Conservation (phyloP, 306 rosid genomes). For the Medicago ruthenica region DNA sequence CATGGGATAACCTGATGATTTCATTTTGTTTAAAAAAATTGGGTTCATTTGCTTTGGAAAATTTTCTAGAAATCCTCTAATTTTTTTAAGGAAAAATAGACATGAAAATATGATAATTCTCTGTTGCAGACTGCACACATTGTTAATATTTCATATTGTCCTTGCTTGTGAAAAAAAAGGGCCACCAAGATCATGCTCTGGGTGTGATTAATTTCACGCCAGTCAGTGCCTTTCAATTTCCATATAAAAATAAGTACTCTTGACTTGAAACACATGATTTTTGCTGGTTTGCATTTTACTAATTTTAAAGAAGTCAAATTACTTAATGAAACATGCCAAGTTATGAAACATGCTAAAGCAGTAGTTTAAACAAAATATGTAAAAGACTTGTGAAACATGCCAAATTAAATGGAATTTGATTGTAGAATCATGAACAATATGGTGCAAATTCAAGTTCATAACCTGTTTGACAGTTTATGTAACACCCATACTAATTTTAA, state of each 20-base stretch:
- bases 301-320: background rate
- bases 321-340: background rate
- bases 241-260: too few relatives aligned
- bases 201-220: background rate
- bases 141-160: constrained; percentile 23
- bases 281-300: background rate
- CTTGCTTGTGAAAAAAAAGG: background rate
- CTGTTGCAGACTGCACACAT: constrained; percentile 7
- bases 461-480: constrained; percentile 19
- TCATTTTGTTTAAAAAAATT: background rate
- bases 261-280: background rate
- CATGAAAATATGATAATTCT: constrained; percentile 12
- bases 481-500: too few relatives aligned
- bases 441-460: background rate
- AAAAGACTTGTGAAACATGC: background rate
- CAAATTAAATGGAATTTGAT: background rate
- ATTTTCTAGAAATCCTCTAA: background rate
- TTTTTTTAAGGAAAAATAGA: background rate
- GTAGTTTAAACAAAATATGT: background rate
- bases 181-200: background rate
- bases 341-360: too few relatives aligned
- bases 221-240: background rate
- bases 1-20: constrained; percentile 33
- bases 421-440: background rate
- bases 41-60: constrained; percentile 9